Base-by-base conservation (phyloP, 1,284 basidiomycete species). In the Meira miltonrushii region DNA sequence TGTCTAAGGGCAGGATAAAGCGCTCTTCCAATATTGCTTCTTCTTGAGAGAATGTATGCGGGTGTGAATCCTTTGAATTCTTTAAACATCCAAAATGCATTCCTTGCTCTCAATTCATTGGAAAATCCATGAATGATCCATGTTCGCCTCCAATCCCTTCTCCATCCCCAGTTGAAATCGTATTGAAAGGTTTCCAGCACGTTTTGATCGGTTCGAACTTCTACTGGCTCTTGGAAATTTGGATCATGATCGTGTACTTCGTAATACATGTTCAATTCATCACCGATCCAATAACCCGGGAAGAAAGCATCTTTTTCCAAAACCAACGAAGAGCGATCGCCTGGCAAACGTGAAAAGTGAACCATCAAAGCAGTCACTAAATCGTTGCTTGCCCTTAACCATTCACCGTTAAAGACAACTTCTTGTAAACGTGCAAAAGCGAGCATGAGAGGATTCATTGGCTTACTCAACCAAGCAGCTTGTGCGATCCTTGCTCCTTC, bases 121-220 rank as follows among this genome's bases (percentile, higher is more conserved):
- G 54, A 55, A 33, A 55, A 55, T n/a, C 54, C 54, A 28, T 55
- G 54, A 11, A 55, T 46, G 25, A 55, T 23, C 13, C 25, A 55
- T 10, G 54, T 52, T 12, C 9, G 7, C 17, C 54, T 40, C 54
- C 54, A 55, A 28, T 55, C 54, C 33, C 38, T 40, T 28, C 40
- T 55, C 54, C 54, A 55, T 10, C 44, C 54, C 39, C 39, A 55
- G 9, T 49, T 28, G 23, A 13, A 23, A 21, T 52, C 39, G 38
- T 39, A 40, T 11, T 13, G 28, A 33, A 33, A 33, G 28, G 28
- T 33, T 33, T 33, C 28, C 28, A 33, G 8, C 8, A 33, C 28
- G 8, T 33, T 33, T 8, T 33, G 28, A 33, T 33, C 28, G 3
- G 28, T 8, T 33, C 28, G 28, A 33, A 33, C 28, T 33, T 33